phyloP scores from a whole-genome alignment of 192 early-diverging fungal species.

The Podila horticola region DNA sequence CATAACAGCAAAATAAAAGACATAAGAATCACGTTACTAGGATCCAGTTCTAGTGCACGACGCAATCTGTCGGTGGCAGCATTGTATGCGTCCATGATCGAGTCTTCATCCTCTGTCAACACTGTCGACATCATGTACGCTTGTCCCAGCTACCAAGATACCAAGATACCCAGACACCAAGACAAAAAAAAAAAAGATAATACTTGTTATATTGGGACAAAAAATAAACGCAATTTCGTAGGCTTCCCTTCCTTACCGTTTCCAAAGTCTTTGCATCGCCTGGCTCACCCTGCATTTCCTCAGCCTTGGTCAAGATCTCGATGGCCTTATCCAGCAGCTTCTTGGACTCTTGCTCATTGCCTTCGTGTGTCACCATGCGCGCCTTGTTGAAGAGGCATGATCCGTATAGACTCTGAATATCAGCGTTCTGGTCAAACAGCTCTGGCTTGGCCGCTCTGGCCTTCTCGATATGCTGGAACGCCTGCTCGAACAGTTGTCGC shows the following conservation, averaged over 20 bases:
- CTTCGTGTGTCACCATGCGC: slow-evolving; percentile 10
- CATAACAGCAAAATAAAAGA: background rate
- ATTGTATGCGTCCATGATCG: slow-evolving; percentile 61
- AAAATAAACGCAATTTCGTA: no score
- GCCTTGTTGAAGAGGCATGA: slow-evolving; percentile 44
- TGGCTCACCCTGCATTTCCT: slow-evolving; percentile 24
- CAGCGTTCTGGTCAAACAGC: slow-evolving; percentile 25
- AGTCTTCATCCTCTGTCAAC: slow-evolving; percentile 61
- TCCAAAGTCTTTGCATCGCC: slow-evolving; percentile 40
- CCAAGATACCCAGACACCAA: background rate
- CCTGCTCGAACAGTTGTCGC: slow-evolving; percentile 18
- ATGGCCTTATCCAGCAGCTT: slow-evolving; percentile 28
- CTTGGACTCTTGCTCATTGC: slow-evolving; percentile 22
- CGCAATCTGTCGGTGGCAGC: slow-evolving; percentile 56
- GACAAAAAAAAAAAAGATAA: background rate
- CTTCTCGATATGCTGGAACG: slow-evolving; percentile 29
- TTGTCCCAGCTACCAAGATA: slow-evolving; percentile 51
- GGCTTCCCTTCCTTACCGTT: slow-evolving; percentile 12
- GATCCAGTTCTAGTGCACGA: slow-evolving; percentile 55
- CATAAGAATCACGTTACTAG: slow-evolving; percentile 26
- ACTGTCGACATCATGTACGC: slow-evolving; percentile 51
- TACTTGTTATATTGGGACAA: no score
- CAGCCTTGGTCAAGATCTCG: slow-evolving; percentile 31
- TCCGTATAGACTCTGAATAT: slow-evolving; percentile 33
- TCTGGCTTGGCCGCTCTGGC: slow-evolving; percentile 12